Evolutionary conservation across 768 basidiomycete species (phyloP).

Genomic region (Phallus indusiatus): DNA sequence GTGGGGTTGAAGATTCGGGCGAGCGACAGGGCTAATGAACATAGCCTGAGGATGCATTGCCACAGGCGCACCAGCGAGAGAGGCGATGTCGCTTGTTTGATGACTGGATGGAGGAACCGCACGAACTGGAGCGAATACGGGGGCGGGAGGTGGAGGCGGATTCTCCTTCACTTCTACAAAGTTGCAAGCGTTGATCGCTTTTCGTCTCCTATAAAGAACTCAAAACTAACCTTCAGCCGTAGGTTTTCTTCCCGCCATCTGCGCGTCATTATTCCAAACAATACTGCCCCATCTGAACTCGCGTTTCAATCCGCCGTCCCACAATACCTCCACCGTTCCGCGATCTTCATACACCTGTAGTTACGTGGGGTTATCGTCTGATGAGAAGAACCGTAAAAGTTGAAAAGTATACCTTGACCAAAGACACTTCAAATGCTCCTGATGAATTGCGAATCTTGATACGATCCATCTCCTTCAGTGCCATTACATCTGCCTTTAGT

Average conservation of each 20-base stretch:
- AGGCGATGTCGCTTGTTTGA: too few species aligned
- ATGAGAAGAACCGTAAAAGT: not conserved
- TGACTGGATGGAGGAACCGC: too few species aligned
- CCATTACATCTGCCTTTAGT: slow-evolving; percentile 58
- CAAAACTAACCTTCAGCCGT: slow-evolving; percentile 3
- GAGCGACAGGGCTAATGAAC: not conserved
- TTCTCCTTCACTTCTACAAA: not conserved
- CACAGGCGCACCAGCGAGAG: too few species aligned
- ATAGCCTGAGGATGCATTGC: not conserved
- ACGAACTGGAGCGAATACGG: not conserved
- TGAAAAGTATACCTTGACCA: slow-evolving; percentile 29
- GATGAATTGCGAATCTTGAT: slow-evolving; percentile 80
- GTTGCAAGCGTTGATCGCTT: not conserved
- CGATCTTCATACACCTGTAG: slow-evolving; percentile 52
- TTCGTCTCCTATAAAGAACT: not conserved
- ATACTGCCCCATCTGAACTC: slow-evolving; percentile 82
- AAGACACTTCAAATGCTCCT: slow-evolving; percentile 79
- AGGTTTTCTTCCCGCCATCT: slow-evolving; percentile 1
- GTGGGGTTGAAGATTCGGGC: not conserved
- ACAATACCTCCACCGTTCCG: slow-evolving; percentile 68
- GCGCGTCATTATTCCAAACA: slow-evolving; percentile 27
- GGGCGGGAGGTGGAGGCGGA: not conserved
- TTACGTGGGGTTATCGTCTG: not conserved
- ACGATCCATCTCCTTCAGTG: slow-evolving; percentile 58
- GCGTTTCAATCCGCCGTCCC: slow-evolving; percentile 63